Evolutionary conservation across 179 eudicot species (phyloP), one percentile per base, ranked within the genome.

Genomic region (Spinacia oleracea): DNA sequence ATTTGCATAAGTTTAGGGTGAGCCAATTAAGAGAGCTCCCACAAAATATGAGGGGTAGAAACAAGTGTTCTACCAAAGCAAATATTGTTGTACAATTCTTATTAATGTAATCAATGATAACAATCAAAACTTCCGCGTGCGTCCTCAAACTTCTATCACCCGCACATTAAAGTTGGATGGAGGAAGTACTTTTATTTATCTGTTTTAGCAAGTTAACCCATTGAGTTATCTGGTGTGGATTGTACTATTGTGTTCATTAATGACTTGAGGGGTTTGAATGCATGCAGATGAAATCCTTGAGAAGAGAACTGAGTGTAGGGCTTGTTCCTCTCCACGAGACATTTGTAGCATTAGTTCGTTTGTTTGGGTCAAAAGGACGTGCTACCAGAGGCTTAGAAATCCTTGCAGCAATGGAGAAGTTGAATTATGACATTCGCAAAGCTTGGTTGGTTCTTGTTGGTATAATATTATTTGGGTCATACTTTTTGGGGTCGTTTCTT

Each of bases 371-470:
- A 48, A 90, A 90, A 76, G 99, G 99, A 38, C 86, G 43, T 84
- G 91, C 98, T 32, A 81, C 91, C 32, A 89, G 91, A 87, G 99
- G 98, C 71, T 81, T 91, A 74, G 99, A 96, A 82, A 96, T 96
- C 78, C 94, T 96, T 80, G 91, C 97, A 58, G 99, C 96, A 51
- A 96, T 96, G 99, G 99, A 96, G 85, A 93, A 96, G 84, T 83
- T 91, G 74, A 88, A 88, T 46, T 96, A 86, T 84, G 96, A 96
- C 88, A 91, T 93, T 76, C 95, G 93, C 78, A 89, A 93, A 84
- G 99, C 96, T 81, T 96, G 99, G 98, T 83, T 96, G 85, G 88
- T 96, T 81, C 95, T 93, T 88, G 91, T 93, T 85, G 97, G 98
- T 96, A 91, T 77, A 82, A 78, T 78, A 63, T 86, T 74, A 76